Conservation (phyloP, 345 rosid species). For the Lepidium aucheri region DNA sequence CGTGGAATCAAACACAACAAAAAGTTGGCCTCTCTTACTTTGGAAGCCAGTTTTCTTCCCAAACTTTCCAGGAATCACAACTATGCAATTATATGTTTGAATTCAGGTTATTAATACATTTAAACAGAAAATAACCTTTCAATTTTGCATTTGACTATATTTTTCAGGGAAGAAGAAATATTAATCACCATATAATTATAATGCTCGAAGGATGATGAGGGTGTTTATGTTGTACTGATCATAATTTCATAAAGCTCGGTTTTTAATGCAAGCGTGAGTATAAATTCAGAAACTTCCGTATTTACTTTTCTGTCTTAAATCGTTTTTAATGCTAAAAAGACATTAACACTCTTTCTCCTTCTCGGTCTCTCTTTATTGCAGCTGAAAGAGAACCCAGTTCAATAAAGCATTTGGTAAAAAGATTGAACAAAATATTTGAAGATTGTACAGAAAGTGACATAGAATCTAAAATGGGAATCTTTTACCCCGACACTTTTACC, state of each 20-base stretch:
- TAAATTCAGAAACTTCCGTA: not conserved
- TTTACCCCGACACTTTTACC: slow-evolving; percentile 44
- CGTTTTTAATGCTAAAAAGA: not conserved
- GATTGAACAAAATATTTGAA: slow-evolving; percentile 27
- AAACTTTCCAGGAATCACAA: no score
- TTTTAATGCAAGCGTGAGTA: slow-evolving; percentile 89
- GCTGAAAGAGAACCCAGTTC: slow-evolving; percentile 15
- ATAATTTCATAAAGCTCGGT: slow-evolving; percentile 30
- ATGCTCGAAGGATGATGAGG: no score
- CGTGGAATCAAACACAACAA: no score
- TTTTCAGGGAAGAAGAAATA: no score
- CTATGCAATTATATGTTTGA: no score
- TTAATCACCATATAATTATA: no score
- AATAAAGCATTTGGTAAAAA: slow-evolving; percentile 28
- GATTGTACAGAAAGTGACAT: slow-evolving; percentile 40
- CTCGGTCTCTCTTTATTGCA: slow-evolving; percentile 8
- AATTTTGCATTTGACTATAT: not conserved
- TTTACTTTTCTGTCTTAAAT: not conserved
- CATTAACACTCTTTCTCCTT: slow-evolving; percentile 4
- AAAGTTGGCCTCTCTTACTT: no score
- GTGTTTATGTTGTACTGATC: no score
- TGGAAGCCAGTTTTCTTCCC: no score
- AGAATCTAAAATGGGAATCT: slow-evolving; percentile 65
- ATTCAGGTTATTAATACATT: no score
- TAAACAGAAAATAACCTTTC: not conserved